A percentile compares a stretch with the other conserved stretches of the same genome.
These are phyloP conservation scores for Xylariaceae sp. DNA, from an alignment of 2,329 filamentous ascomycete species.

Conservation along the genomic window DNA sequence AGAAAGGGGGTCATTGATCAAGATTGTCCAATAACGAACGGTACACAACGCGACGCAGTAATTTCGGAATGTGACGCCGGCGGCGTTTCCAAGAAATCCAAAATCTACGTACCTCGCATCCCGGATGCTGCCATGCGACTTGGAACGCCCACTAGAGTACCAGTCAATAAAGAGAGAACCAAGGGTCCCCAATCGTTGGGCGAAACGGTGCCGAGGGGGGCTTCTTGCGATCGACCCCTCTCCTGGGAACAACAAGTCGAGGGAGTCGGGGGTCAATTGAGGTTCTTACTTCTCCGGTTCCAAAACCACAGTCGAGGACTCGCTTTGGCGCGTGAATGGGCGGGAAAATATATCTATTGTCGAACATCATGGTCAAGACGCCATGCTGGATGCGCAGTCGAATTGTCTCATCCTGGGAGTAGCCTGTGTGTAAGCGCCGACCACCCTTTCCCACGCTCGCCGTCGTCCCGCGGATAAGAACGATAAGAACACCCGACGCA, in stretches of 20 bases:
- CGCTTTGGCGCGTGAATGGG: slow-evolving; percentile 52
- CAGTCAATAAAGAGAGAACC: slow-evolving; percentile 9
- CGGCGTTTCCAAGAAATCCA: not conserved
- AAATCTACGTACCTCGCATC: slow-evolving; percentile 51
- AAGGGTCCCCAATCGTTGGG: not conserved
- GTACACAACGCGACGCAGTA: not conserved
- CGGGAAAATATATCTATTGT: slow-evolving; percentile 64
- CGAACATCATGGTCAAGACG: slow-evolving; percentile 59
- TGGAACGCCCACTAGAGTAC: slow-evolving; percentile 56
- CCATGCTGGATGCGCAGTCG: slow-evolving; percentile 59
- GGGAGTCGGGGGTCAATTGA: slow-evolving; percentile 1
- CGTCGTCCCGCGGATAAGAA: not conserved
- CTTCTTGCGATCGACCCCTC: not conserved
- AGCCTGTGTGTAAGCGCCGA: slow-evolving; percentile 10
- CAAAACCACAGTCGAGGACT: slow-evolving; percentile 69
- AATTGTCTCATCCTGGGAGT: slow-evolving; percentile 58
- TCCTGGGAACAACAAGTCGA: not conserved
- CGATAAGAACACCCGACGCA: slow-evolving; percentile 31
- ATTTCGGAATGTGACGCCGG: not conserved
- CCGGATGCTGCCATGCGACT: slow-evolving; percentile 58
- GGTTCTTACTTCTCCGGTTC: slow-evolving; percentile 47
- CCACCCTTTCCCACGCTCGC: not conserved
- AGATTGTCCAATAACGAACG: not conserved
- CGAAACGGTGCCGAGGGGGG: not conserved
- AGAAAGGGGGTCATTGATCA: not conserved